Conservation (phyloP, 257 asterid genomes). For the Scutellaria barbata region DNA sequence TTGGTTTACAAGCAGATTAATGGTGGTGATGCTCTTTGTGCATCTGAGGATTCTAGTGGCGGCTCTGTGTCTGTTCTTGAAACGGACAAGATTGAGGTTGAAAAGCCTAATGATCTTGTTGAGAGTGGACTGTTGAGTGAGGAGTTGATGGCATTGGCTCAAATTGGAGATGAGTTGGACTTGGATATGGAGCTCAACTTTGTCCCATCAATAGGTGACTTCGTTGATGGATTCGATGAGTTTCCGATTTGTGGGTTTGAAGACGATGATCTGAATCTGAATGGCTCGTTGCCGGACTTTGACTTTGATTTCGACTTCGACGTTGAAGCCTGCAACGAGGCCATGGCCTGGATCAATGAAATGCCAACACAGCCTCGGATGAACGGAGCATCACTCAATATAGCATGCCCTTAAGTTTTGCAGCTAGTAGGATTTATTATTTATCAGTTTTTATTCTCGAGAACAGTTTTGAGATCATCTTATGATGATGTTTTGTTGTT, state of each 20-base stretch:
- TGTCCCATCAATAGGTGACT: slow-evolving; percentile 46
- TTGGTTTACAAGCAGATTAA: background rate
- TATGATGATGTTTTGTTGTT: slow-evolving; percentile 24
- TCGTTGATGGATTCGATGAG: slow-evolving; percentile 49
- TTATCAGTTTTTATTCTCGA: background rate
- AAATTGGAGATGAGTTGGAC: slow-evolving; percentile 56
- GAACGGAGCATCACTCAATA: slow-evolving; percentile 58
- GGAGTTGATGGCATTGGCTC: slow-evolving; percentile 47
- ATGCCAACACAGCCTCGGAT: slow-evolving; percentile 38
- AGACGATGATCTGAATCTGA: slow-evolving; percentile 35
- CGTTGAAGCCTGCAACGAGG: slow-evolving; percentile 51
- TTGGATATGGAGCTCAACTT: slow-evolving; percentile 59
- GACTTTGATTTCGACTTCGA: slow-evolving; percentile 65
- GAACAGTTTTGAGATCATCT: slow-evolving; percentile 43
- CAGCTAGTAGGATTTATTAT: slow-evolving; percentile 39
- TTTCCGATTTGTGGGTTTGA: slow-evolving; percentile 51
- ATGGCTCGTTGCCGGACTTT: slow-evolving; percentile 54
- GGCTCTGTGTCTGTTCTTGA: slow-evolving; percentile 60
- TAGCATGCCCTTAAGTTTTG: slow-evolving; percentile 93
- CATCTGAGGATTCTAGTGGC: slow-evolving; percentile 51
- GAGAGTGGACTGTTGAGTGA: slow-evolving; percentile 34
- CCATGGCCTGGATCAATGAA: slow-evolving; percentile 65
- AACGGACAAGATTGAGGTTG: slow-evolving; percentile 42
- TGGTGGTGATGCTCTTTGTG: slow-evolving; percentile 6
- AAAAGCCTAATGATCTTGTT: slow-evolving; percentile 12